Conservation (phyloP, 208 protist species). For the Trypanosoma grayi region DNA sequence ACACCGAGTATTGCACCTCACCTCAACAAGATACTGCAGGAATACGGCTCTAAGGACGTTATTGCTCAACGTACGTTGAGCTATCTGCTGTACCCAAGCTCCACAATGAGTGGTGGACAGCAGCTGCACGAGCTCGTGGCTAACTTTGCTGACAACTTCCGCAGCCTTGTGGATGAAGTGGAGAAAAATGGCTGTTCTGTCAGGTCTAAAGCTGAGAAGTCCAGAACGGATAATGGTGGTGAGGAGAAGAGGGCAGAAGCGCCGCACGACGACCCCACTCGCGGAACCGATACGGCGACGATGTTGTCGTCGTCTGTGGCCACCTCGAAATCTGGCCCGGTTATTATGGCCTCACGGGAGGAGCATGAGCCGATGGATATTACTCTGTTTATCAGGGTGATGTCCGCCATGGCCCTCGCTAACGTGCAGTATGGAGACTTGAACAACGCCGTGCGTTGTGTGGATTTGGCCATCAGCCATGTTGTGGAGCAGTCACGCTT, state of each 20-base stretch:
- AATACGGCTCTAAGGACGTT: constrained; percentile 75
- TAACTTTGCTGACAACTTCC: constrained; percentile 80
- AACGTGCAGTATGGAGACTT: constrained; percentile 80
- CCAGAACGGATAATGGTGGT: background rate
- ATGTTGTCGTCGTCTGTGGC: background rate
- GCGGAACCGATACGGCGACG: background rate
- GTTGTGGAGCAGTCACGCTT: constrained; percentile 56
- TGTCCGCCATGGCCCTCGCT: constrained; percentile 76
- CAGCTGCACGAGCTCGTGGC: constrained; percentile 71
- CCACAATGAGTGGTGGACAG: constrained; percentile 38
- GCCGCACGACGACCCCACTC: background rate
- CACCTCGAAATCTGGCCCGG: constrained; percentile 16
- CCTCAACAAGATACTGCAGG: constrained; percentile 59
- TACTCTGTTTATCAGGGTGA: constrained; percentile 77
- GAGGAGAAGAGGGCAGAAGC: too few relatives aligned
- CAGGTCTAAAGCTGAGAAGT: background rate
- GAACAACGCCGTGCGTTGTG: constrained; percentile 69
- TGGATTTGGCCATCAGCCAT: constrained; percentile 65
- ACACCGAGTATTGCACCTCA: constrained; percentile 86
- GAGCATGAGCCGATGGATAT: constrained; percentile 74
- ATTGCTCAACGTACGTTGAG: constrained; percentile 82
- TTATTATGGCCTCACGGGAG: constrained; percentile 56
- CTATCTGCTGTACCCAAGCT: constrained; percentile 82
- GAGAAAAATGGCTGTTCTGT: constrained; percentile 72
- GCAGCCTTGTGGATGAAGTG: constrained; percentile 74